These are phyloP conservation scores for Plasmodium chabaudi DNA, from an alignment of 169 alveolate genomes.

Conservation along the genomic window DNA sequence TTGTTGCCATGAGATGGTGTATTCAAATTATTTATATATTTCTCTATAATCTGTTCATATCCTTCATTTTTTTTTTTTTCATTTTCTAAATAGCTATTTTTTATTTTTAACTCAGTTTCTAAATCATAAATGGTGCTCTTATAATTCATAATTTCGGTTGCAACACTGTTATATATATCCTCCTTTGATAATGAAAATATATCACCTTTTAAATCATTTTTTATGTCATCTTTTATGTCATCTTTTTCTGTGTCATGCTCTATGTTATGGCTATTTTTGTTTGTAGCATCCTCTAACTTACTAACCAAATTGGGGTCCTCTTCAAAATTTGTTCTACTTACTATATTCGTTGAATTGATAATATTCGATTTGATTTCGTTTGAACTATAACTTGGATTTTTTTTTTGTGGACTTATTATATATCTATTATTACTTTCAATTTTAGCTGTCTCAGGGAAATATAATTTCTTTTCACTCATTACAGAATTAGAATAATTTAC, in stretches of 20 bases:
- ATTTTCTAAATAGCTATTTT: slow-evolving; percentile 16
- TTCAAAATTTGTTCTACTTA: not conserved
- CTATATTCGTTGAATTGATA: not conserved
- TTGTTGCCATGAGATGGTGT: not conserved
- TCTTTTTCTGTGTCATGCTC: not conserved
- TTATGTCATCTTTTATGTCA: not conserved
- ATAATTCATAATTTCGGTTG: slow-evolving; percentile 29
- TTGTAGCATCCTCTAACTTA: too few species aligned
- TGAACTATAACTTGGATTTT: not conserved
- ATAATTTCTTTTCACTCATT: too few species aligned
- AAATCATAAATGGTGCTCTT: slow-evolving; percentile 9
- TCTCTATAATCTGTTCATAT: slow-evolving; percentile 14
- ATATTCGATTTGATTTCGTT: slow-evolving; percentile 5
- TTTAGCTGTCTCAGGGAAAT: not conserved
- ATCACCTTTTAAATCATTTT: not conserved
- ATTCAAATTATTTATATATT: slow-evolving; percentile 11
- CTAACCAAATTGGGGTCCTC: too few species aligned
- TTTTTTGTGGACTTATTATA: not conserved
- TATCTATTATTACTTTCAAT: slow-evolving; percentile 1
- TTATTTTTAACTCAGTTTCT: slow-evolving; percentile 14
- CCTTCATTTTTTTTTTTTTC: slow-evolving; percentile 59
- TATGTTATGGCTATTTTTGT: too few species aligned
- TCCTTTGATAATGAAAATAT: not conserved
- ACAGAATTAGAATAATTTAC: too few species aligned
- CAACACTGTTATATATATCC: slow-evolving; percentile 11